These are phyloP conservation scores for Boletus rex-veris DNA, from an alignment of 768 basidiomycete species.

Conservation along the genomic window DNA sequence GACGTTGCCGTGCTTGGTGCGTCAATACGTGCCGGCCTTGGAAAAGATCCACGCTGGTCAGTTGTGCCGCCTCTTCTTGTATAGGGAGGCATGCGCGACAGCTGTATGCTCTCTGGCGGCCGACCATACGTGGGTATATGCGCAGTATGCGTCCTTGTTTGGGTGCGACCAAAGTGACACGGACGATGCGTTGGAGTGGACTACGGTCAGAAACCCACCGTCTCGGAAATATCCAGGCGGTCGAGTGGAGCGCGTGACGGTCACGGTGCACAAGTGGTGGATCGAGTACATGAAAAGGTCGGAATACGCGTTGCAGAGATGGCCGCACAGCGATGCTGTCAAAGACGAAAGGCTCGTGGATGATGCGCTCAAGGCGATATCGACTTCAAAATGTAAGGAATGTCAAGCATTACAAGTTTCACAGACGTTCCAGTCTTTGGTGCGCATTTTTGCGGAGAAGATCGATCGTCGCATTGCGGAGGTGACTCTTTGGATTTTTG, in stretches of 20 bases:
- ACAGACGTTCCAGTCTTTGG: conserved; percentile 9
- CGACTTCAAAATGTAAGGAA: not conserved
- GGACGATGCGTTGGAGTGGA: not conserved
- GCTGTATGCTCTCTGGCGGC: not conserved
- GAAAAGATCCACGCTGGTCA: conserved; percentile 9
- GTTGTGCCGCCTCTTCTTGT: conserved; percentile 5
- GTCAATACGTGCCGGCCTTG: conserved; percentile 5
- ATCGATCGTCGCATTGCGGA: conserved; percentile 5
- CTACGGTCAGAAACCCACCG: not conserved
- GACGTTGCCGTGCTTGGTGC: not conserved
- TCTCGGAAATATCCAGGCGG: conserved; percentile 4
- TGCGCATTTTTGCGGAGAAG: conserved; percentile 6
- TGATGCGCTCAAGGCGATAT: not conserved
- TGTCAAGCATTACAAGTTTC: not conserved
- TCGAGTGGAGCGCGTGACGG: not conserved
- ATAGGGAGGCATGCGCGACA: conserved; percentile 3
- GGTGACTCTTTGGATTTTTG: not conserved
- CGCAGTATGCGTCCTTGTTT: not conserved
- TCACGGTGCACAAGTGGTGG: conserved; percentile 18
- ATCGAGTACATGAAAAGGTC: conserved; percentile 13
- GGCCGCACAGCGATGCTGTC: not conserved
- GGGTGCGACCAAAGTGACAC: not conserved
- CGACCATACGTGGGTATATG: conserved; percentile 6
- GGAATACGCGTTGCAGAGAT: not conserved
- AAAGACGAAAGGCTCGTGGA: conserved; percentile 1